Percentiles rank a stretch among this genome's conserved stretches.
These are phyloP conservation scores for Salvia sclarea DNA, from an alignment of 305 asterid genomes.

Conservation along the genomic window DNA sequence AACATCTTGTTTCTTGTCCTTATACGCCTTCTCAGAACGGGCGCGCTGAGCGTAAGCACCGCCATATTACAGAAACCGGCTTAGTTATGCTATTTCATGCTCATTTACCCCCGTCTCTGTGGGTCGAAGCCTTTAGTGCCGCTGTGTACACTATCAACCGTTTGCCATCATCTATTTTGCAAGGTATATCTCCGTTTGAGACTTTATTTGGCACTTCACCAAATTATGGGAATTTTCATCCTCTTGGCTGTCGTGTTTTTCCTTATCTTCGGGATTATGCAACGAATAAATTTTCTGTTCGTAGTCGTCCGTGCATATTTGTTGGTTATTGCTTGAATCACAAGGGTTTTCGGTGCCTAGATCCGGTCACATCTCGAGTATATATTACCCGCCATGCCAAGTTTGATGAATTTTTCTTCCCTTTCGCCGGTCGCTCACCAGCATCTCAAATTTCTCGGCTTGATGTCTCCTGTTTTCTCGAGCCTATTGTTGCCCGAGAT, in stretches of 20 bases:
- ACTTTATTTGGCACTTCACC: not conserved
- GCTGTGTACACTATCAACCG: slow-evolving; percentile 8
- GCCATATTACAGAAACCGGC: not conserved
- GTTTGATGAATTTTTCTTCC: not conserved
- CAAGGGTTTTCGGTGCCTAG: not conserved
- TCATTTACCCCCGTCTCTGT: not conserved
- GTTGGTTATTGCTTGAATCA: not conserved
- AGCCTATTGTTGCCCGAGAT: not conserved
- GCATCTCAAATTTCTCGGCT: not conserved
- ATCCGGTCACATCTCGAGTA: not conserved
- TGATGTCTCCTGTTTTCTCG: not conserved
- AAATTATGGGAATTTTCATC: not conserved
- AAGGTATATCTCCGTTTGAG: not conserved
- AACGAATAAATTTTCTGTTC: not conserved
- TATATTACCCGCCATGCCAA: not conserved
- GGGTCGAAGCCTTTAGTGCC: slow-evolving; percentile 4
- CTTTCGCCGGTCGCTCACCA: not conserved
- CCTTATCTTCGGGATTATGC: not conserved
- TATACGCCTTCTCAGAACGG: slow-evolving; percentile 9
- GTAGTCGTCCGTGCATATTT: not conserved
- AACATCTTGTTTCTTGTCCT: slow-evolving; percentile 10
- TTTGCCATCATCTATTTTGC: not conserved
- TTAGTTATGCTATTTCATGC: not conserved
- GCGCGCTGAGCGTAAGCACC: not conserved
- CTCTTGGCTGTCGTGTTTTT: not conserved